Conservation (phyloP, 768 basidiomycete genomes). For the Phlebiopsis flavidoalba region DNA sequence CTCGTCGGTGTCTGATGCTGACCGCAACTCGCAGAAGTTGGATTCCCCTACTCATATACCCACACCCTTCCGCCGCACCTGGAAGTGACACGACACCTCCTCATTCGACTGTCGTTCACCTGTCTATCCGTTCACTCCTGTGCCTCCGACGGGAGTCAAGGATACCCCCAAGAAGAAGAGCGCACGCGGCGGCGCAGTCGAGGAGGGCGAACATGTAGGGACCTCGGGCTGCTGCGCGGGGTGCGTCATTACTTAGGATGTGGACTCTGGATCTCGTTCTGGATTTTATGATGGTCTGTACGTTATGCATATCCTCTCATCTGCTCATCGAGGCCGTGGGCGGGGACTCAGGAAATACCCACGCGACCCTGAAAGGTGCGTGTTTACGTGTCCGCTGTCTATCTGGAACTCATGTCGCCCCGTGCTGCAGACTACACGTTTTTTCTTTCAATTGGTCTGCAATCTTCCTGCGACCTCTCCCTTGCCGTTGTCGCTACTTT, state of each 20-base stretch:
- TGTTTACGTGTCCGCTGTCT: neutral
- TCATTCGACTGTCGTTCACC: constrained; percentile 66
- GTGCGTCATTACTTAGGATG: constrained; percentile 34
- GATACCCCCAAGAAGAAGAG: constrained; percentile 55
- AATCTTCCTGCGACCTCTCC: neutral
- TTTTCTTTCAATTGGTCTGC: neutral
- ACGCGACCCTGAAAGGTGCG: neutral
- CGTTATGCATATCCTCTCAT: neutral
- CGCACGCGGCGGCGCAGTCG: constrained; percentile 23
- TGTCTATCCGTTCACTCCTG: constrained; percentile 68
- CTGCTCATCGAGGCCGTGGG: neutral
- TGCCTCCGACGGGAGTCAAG: constrained; percentile 44
- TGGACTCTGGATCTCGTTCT: neutral
- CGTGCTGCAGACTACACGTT: neutral
- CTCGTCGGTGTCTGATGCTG: constrained; percentile 3
- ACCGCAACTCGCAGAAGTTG: constrained; percentile 19
- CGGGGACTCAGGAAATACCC: constrained; percentile 1
- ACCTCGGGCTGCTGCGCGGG: constrained; percentile 31
- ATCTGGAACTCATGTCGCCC: neutral
- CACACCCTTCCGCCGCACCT: neutral
- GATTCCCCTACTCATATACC: constrained; percentile 25
- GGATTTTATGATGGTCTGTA: neutral
- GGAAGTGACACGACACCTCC: constrained; percentile 8
- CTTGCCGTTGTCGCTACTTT: neutral
- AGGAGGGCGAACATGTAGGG: constrained; percentile 18